Conservation (phyloP, 1,284 basidiomycete genomes). For the Boletus mariae region DNA sequence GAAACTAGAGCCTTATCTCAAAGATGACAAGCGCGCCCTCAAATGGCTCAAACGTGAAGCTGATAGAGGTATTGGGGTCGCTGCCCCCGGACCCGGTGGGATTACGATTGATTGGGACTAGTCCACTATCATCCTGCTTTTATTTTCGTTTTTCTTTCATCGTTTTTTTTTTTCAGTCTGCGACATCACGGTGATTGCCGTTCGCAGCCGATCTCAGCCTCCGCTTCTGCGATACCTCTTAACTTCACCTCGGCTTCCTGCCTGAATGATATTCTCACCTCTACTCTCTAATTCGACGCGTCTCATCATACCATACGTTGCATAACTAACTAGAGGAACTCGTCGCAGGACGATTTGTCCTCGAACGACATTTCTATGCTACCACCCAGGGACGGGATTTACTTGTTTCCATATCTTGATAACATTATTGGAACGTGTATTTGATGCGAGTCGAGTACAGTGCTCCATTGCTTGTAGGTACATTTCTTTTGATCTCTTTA, state of each 20-base stretch:
- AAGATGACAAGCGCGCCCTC: slow-evolving; percentile 76
- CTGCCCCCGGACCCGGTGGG: slow-evolving; percentile 55
- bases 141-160: background rate
- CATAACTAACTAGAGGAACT: slow-evolving; percentile 25
- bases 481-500: background rate
- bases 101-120: slow-evolving; percentile 75
- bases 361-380: slow-evolving; percentile 15
- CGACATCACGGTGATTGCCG: background rate
- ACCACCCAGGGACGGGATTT: slow-evolving; percentile 15
- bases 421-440: slow-evolving; percentile 27
- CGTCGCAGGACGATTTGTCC: slow-evolving; percentile 21
- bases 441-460: background rate
- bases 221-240: slow-evolving; percentile 21
- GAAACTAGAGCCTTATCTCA: slow-evolving; percentile 68
- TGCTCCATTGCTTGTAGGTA: slow-evolving; percentile 15
- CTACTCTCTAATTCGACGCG: slow-evolving; percentile 13
- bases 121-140: slow-evolving; percentile 5
- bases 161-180: slow-evolving; percentile 1
- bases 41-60: slow-evolving; percentile 80
- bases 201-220: background rate
- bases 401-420: slow-evolving; percentile 20
- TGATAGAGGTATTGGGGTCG: slow-evolving; percentile 66
- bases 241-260: slow-evolving; percentile 1
- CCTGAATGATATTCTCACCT: slow-evolving; percentile 8
- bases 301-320: slow-evolving; percentile 27